Percentiles rank a stretch among this genome's conserved stretches.
These are phyloP conservation scores for Leishmania major DNA, from an alignment of 208 protist species.

Conservation along the genomic window DNA sequence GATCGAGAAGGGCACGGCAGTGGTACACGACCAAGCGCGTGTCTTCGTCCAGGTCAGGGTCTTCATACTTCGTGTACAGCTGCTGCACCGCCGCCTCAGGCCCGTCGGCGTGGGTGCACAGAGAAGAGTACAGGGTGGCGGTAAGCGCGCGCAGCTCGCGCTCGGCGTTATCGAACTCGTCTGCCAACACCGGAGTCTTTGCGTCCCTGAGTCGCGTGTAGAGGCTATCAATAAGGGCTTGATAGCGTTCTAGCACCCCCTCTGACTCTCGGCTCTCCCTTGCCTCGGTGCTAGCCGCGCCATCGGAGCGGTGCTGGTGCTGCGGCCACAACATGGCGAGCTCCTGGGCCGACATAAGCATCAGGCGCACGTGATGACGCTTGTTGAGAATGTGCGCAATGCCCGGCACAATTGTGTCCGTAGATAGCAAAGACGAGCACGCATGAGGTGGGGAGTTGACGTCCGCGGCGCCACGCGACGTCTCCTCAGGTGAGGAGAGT, in stretches of 20 bases:
- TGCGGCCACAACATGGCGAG: constrained; percentile 29
- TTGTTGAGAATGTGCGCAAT: constrained; percentile 66
- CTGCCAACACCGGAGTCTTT: constrained; percentile 23
- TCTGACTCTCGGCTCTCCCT: neutral
- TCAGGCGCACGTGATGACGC: constrained; percentile 71
- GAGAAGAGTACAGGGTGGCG: constrained; percentile 42
- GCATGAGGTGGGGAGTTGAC: neutral
- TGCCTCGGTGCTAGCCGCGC: neutral
- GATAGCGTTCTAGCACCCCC: constrained; percentile 17
- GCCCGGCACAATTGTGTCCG: constrained; percentile 25
- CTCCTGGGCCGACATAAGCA: constrained; percentile 72
- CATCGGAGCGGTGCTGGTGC: neutral
- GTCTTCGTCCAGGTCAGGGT: constrained; percentile 78
- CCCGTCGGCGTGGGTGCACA: constrained; percentile 45
- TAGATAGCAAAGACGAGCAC: neutral
- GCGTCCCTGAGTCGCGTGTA: constrained; percentile 52
- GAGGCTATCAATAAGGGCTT: constrained; percentile 30
- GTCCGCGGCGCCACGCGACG: neutral
- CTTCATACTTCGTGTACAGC: constrained; percentile 59
- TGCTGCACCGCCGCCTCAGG: constrained; percentile 38
- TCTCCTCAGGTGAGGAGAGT: constrained; percentile 12
- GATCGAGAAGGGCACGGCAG: constrained; percentile 78
- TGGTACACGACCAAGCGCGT: constrained; percentile 78
- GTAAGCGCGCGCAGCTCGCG: constrained; percentile 45
- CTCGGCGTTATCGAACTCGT: constrained; percentile 47